Evolutionary conservation across 345 rosid species (phyloP).

Genomic region (Excoecaria agallocha): DNA sequence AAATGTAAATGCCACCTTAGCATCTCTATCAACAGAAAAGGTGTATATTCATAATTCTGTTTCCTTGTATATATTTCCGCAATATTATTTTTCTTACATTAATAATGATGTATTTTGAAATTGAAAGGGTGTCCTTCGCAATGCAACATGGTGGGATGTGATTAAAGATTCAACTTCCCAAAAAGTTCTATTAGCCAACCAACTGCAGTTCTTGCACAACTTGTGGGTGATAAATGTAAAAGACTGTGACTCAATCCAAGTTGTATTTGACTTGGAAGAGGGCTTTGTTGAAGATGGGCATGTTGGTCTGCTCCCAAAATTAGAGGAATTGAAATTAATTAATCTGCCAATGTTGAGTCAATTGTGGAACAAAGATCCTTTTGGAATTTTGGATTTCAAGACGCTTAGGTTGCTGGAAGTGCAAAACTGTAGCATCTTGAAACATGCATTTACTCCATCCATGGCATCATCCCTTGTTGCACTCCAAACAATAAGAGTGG

Average conservation of each 20-base stretch:
- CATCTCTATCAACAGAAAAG: background rate
- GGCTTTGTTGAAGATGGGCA: background rate
- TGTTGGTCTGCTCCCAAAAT: background rate
- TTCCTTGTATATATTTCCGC: too few species aligned
- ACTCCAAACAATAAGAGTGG: background rate
- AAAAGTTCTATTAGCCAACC: background rate
- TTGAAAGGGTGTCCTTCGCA: background rate
- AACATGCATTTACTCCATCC: background rate
- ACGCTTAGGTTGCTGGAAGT: background rate
- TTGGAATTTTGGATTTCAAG: background rate
- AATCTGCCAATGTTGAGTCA: slow-evolving; percentile 9
- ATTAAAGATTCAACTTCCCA: background rate
- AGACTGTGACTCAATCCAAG: background rate
- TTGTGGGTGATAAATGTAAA: background rate
- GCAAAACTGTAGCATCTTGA: background rate
- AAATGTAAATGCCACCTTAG: background rate
- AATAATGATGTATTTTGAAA: background rate
- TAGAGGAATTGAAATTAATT: background rate
- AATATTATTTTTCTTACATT: too few species aligned
- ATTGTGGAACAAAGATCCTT: background rate
- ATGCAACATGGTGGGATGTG: background rate
- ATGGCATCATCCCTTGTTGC: background rate
- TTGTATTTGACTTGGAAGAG: background rate
- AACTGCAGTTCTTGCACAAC: background rate
- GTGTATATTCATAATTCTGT: too few species aligned